Evolutionary conservation across 345 rosid species (phyloP), one percentile per base, ranked within the genome.

Genomic region (Diplotaxis tenuifolia): DNA sequence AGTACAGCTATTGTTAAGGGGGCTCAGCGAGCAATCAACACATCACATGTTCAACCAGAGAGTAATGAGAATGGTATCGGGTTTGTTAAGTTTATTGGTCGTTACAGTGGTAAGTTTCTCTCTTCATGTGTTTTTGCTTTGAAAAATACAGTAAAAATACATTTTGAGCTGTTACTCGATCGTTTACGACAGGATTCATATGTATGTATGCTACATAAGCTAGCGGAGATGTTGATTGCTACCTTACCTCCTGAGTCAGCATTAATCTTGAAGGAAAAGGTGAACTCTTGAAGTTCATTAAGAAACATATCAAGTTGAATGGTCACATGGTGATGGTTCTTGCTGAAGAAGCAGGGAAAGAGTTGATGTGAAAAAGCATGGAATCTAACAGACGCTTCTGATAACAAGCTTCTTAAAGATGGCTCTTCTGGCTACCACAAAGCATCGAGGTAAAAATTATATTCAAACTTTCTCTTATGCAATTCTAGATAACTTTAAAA

Each of bases 21-120:
- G 80, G 98, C 96, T 82, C 94, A 92, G 74, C 85, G 94, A 63
- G 96, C 98, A 8, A 89, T 92, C 53, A 87, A 89, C 36, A 94
- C 98, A 42, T 96, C 96, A 31, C 96, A 92, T 82, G 98, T 92
- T 64, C 92, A 92, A 77, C 80, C 96, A 0, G 92, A 83, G 75
- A 92, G 96, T 70, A 50, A 71, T 61, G 96, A 87, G 76, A 90
- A 90, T 71, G 84, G 98, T 42, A 86, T 92, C 11, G 90, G 98
- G n/a, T 62, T 92, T 64, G 96, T 90, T 75, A 90, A 92, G 85
- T 79, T 92, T 72, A 88, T 92, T 92, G 98, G 96, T 27, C 92
- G 93, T 56, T 80, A 85, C 74, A 80, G 98, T 55, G 98, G 98
- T 92, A 75, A 81, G 87, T 72, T 52, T 62, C 11, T n/a, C 45